phyloP scores from a whole-genome alignment of 2,329 filamentous ascomycete genomes.

The Calonectria pteridis region DNA sequence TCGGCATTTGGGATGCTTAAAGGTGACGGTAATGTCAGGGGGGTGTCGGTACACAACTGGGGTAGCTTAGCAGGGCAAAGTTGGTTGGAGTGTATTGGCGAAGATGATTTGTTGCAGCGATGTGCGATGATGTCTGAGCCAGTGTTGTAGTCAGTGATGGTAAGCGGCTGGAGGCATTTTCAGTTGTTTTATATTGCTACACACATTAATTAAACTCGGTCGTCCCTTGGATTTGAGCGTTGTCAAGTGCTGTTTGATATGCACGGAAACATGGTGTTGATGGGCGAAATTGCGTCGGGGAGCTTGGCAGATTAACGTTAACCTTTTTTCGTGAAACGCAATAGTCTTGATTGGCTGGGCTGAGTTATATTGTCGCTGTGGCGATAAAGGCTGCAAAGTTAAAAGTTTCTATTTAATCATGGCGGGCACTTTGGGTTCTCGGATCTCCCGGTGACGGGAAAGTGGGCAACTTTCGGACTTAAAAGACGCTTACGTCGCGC shows the following conservation, averaged over 20 bases:
- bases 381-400: not conserved
- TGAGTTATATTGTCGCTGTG: not conserved
- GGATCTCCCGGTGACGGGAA: not conserved
- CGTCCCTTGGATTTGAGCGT: not conserved
- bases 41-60: not conserved
- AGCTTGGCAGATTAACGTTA: not conserved
- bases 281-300: not conserved
- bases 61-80: not conserved
- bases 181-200: not conserved
- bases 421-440: not conserved
- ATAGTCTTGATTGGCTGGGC: not conserved
- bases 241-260: not conserved
- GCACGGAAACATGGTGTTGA: not conserved
- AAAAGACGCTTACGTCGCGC: not conserved
- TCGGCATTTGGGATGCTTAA: slow-evolving; percentile 12
- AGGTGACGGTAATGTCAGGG: slow-evolving; percentile 14
- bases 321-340: not conserved
- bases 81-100: slow-evolving; percentile 13
- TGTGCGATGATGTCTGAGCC: not conserved
- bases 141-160: not conserved
- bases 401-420: not conserved
- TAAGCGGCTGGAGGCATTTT: not conserved
- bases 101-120: slow-evolving; percentile 21
- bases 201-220: not conserved
- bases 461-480: not conserved